Evolutionary conservation across 1,139 yeast genomes (phyloP).

Genomic region (Groenewaldozyma auringiensis): DNA sequence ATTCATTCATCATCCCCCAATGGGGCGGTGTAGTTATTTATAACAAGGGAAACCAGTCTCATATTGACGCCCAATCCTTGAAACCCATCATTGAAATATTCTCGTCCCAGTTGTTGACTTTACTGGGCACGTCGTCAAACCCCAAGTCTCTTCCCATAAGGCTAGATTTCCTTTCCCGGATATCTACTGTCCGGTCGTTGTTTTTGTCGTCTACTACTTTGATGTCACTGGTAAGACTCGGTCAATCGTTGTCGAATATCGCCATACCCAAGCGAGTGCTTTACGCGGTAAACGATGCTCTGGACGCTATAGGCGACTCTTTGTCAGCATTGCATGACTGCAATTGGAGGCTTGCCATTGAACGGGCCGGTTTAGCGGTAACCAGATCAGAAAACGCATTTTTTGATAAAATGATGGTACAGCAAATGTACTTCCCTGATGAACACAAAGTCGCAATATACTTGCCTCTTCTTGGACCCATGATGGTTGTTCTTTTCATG

Average conservation of each 20-base stretch:
- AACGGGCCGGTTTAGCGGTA: slow-evolving; percentile 49
- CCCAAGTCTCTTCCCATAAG: slow-evolving; percentile 55
- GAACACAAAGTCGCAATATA: slow-evolving; percentile 93
- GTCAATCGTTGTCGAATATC: slow-evolving; percentile 63
- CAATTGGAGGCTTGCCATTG: slow-evolving; percentile 43
- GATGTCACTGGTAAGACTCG: slow-evolving; percentile 60
- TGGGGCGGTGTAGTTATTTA: slow-evolving; percentile 60
- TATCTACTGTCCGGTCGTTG: slow-evolving; percentile 47
- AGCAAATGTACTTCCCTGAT: slow-evolving; percentile 88
- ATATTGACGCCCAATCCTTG: slow-evolving; percentile 42
- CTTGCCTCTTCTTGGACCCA: slow-evolving; percentile 81
- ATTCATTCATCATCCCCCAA: slow-evolving; percentile 77
- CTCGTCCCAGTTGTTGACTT: slow-evolving; percentile 62
- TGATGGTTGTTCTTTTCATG: slow-evolving; percentile 57
- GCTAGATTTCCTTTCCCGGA: slow-evolving; percentile 59
- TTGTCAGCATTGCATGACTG: slow-evolving; percentile 26
- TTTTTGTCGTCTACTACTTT: slow-evolving; percentile 49
- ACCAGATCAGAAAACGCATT: slow-evolving; percentile 66
- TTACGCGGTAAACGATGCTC: slow-evolving; percentile 39
- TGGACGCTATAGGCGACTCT: slow-evolving; percentile 34
- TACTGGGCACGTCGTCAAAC: slow-evolving; percentile 58
- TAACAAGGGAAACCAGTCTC: slow-evolving; percentile 14
- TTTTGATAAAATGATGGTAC: slow-evolving; percentile 91
- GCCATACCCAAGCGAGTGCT: slow-evolving; percentile 70
- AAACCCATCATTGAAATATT: slow-evolving; percentile 58